A percentile compares a stretch with the other conserved stretches of the same genome.
Evolutionary conservation across 2,329 filamentous ascomycete species (phyloP).

Genomic region (Diaporthe nobilis): DNA sequence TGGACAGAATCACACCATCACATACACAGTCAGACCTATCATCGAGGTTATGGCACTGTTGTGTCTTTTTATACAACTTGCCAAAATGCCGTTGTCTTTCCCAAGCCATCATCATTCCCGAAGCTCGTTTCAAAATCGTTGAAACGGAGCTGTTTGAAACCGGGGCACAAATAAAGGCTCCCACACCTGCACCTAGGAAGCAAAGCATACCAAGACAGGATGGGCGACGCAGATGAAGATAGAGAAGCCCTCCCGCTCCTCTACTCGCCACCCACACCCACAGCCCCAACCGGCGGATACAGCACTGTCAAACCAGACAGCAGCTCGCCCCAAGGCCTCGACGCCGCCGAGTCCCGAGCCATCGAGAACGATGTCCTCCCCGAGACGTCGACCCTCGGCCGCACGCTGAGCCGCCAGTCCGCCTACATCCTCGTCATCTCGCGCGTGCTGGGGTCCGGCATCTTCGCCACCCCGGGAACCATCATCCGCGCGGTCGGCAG

Average conservation of each 20-base stretch:
- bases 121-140: not conserved
- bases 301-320: not conserved
- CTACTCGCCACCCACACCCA: slow-evolving; percentile 3
- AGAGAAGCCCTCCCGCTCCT: slow-evolving; percentile 11
- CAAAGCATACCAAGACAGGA: not conserved
- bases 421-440: slow-evolving; percentile 61
- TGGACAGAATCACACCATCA: slow-evolving; percentile 2
- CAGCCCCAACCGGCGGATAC: not conserved
- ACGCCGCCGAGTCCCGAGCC: slow-evolving; percentile 41
- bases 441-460: slow-evolving; percentile 74
- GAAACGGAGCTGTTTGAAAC: not conserved
- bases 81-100: not conserved
- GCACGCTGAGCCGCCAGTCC: slow-evolving; percentile 73
- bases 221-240: slow-evolving; percentile 8
- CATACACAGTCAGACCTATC: not conserved
- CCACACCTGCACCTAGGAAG: not conserved
- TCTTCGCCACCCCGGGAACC: slow-evolving; percentile 79
- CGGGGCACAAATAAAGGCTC: too few species aligned
- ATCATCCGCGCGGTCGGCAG: slow-evolving; percentile 78
- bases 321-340: not conserved
- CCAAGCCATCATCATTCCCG: too few species aligned
- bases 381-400: slow-evolving; percentile 70
- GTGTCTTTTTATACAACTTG: not conserved
- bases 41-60: not conserved
- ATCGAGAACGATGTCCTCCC: slow-evolving; percentile 72